phyloP scores from a whole-genome alignment of 2,329 filamentous ascomycete species.

The Monosporascus sp. region DNA sequence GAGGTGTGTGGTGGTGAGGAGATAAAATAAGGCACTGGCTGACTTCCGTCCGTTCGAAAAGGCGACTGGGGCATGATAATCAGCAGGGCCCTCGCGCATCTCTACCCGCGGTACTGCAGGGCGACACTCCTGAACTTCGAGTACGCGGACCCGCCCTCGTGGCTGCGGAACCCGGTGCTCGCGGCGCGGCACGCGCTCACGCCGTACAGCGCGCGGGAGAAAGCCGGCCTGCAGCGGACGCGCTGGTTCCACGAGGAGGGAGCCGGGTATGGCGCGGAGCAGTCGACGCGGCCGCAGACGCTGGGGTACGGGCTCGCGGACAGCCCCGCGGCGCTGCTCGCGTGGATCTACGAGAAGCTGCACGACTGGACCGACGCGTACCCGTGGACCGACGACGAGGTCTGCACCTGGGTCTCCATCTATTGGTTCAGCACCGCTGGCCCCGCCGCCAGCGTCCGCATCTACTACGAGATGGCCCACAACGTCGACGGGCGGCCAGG shows the following conservation, averaged over 20 bases:
- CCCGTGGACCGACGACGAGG: constrained; percentile 69
- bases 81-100: constrained; percentile 53
- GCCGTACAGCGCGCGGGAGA: constrained; percentile 48
- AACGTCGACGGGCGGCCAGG: constrained; percentile 17
- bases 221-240: constrained; percentile 44
- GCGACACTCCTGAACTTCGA: constrained; percentile 59
- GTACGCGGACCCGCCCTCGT: constrained; percentile 39
- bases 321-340: constrained; percentile 62
- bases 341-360: constrained; percentile 79
- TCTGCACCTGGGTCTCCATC: constrained; percentile 68
- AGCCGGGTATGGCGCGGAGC: constrained; percentile 51
- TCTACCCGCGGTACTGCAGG: constrained; percentile 52
- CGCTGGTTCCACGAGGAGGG: constrained; percentile 55
- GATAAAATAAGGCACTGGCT: too few species aligned
- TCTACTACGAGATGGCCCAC: constrained; percentile 66
- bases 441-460: constrained; percentile 57
- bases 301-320: constrained; percentile 65
- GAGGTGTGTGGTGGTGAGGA: too few species aligned
- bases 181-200: constrained; percentile 50
- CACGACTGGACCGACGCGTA: constrained; percentile 71
- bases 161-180: constrained; percentile 47
- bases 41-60: neutral
- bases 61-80: constrained; percentile 69
- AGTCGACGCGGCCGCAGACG: constrained; percentile 67
- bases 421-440: constrained; percentile 69